A percentile compares a stretch with the other conserved stretches of the same genome.
Evolutionary conservation across 306 rosid species (phyloP).

Genomic region (Castanospermum australe): DNA sequence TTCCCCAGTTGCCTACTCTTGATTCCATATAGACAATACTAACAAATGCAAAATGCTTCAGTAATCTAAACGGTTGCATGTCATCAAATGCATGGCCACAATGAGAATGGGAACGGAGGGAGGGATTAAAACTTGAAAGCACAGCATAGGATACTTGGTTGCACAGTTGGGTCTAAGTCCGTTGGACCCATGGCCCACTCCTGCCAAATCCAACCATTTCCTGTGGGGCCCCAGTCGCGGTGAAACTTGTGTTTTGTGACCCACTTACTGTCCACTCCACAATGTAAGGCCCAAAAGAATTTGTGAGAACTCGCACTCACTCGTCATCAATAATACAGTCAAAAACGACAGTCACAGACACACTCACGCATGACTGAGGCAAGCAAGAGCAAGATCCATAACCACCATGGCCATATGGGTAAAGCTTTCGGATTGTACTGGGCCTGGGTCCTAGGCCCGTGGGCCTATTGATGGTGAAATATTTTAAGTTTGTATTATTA

Average conservation of each 20-base stretch:
- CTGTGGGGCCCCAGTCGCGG: constrained; percentile 3
- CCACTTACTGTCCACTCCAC: constrained; percentile 29
- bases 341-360: constrained; percentile 6
- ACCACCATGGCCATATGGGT: background rate
- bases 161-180: constrained; percentile 19
- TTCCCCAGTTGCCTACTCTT: background rate
- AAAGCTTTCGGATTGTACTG: constrained; percentile 13
- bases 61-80: background rate
- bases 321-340: background rate
- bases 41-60: background rate
- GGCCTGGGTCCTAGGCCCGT: constrained; percentile 9
- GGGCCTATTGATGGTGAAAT: background rate
- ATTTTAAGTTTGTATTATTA: background rate
- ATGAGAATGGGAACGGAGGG: background rate
- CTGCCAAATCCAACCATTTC: constrained; percentile 25
- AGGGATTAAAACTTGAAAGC: constrained; percentile 4
- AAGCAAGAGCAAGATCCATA: background rate
- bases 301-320: background rate
- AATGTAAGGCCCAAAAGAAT: constrained; percentile 29
- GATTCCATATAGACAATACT: background rate
- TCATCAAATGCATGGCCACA: background rate
- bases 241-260: constrained; percentile 13
- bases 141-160: constrained; percentile 47
- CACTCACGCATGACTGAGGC: background rate
- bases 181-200: constrained; percentile 32